Base-by-base conservation (phyloP, 371 early-diverging fungal species). In the Mortierella sp. region DNA sequence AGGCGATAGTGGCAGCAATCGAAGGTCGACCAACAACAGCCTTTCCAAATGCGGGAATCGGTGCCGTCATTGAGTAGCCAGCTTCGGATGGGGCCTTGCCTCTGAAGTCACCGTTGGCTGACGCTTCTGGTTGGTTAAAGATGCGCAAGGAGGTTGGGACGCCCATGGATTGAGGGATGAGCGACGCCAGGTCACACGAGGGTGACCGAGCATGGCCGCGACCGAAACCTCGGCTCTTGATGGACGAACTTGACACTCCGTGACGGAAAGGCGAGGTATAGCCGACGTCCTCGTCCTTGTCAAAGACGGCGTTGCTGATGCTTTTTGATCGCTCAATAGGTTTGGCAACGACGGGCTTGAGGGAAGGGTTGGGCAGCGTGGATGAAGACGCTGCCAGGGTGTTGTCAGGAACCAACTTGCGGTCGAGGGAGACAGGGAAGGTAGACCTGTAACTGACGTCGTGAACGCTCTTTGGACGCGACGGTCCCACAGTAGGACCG, bases 261-360 rank as follows among this genome's bases (percentile, higher is more conserved):
- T 85, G 86, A 21, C 86, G 82, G 48, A 79, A 85, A 38, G 86
- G 86, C 0, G 86, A 85, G 8, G 86, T 85, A 49, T 85, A 85
- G 11, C 86, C 86, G 35, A 85, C 86, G 65, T 85, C 86, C 43
- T 84, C 84, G 10, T 21, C 46, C 3, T 74, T 76, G 2, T 65
- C 58, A 21, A 27, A 12, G 55, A 44, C 18, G 24, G 32, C 7
- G 74, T n/a, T 56, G 58, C 73, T 24, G 56, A 27, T 21, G 54
- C 65, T 18, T 80, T 78, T 18, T 75, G 43, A n/a, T 83, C 83
- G 6, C 75, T 76, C 77, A 83, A 41, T 56, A 12, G 58, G 29
- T 56, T 27, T 56, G 12, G 58, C 58, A 56, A 27, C 27, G 58
- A 10, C 4, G 32, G 60, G 32, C 32, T 60, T 60, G 32, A 16